These are phyloP conservation scores for Orychophragmus violaceus DNA, from an alignment of 345 rosid genomes.

Conservation along the genomic window DNA sequence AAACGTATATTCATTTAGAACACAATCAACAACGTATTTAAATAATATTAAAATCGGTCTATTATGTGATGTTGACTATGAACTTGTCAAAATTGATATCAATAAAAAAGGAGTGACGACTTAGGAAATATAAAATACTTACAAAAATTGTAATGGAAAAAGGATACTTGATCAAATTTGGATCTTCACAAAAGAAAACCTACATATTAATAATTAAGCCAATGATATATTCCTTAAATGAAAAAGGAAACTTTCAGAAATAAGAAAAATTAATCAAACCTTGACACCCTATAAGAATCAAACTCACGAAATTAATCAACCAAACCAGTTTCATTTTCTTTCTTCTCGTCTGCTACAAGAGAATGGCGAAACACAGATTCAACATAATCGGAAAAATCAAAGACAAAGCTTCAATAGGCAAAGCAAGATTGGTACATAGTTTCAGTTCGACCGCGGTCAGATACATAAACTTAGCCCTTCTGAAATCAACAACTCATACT, in stretches of 20 bases:
- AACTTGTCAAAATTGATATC: slow-evolving; percentile 3
- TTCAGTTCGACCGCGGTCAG: slow-evolving; percentile 37
- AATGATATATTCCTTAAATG: neutral
- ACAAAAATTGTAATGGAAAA: neutral
- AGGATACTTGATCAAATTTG: neutral
- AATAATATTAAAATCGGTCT: neutral
- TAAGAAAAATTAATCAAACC: neutral
- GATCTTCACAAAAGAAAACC: neutral
- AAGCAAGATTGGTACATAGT: slow-evolving; percentile 39
- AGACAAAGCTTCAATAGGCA: slow-evolving; percentile 73
- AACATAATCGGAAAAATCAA: slow-evolving; percentile 50
- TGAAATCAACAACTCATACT: slow-evolving; percentile 66
- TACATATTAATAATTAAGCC: neutral
- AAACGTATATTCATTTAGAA: neutral
- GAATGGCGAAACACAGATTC: slow-evolving; percentile 34
- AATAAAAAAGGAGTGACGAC: neutral
- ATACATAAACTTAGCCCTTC: slow-evolving; percentile 46
- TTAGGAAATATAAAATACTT: neutral
- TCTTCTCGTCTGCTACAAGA: neutral
- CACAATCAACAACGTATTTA: neutral
- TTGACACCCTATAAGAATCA: neutral
- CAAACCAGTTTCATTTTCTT: neutral
- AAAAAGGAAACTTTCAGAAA: neutral
- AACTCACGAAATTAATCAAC: neutral
- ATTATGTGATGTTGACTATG: neutral